Percentiles rank a stretch among this genome's conserved stretches.
Conservation (phyloP, 805 yeast genomes). For the Saturnispora ahearnii region DNA sequence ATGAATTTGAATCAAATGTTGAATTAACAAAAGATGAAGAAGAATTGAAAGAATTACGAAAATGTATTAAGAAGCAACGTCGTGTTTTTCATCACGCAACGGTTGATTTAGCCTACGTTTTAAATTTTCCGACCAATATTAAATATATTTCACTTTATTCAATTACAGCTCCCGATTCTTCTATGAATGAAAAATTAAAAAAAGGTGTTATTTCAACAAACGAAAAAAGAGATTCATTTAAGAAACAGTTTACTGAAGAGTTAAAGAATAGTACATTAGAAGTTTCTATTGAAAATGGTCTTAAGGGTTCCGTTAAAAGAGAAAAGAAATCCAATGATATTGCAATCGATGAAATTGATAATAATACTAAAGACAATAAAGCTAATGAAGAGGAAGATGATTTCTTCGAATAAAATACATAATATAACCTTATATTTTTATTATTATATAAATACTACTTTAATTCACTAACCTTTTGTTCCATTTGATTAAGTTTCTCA, state of each 20-base stretch:
- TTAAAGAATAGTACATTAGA: slow-evolving; percentile 48
- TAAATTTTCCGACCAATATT: slow-evolving; percentile 67
- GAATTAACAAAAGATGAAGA: slow-evolving; percentile 15
- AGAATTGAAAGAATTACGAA: slow-evolving; percentile 18
- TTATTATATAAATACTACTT: slow-evolving; percentile 4
- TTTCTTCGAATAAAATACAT: slow-evolving; percentile 24
- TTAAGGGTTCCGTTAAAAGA: slow-evolving; percentile 26
- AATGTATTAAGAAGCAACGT: slow-evolving; percentile 31
- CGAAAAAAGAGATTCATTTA: slow-evolving; percentile 35
- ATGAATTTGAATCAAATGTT: slow-evolving; percentile 26
- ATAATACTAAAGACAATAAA: slow-evolving; percentile 10
- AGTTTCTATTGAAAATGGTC: slow-evolving; percentile 38
- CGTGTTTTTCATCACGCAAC: slow-evolving; percentile 48
- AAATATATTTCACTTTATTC: slow-evolving; percentile 79
- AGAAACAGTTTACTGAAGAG: slow-evolving; percentile 43
- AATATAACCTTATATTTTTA: not conserved
- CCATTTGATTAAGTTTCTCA: slow-evolving; percentile 3
- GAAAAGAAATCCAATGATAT: slow-evolving; percentile 9
- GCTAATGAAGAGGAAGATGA: slow-evolving; percentile 26
- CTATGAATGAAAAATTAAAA: slow-evolving; percentile 27
- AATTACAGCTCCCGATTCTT: slow-evolving; percentile 27
- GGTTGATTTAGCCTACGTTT: slow-evolving; percentile 64
- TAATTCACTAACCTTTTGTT: slow-evolving; percentile 13
- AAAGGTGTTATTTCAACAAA: slow-evolving; percentile 38
- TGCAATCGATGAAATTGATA: slow-evolving; percentile 17